Evolutionary conservation across 768 basidiomycete genomes (phyloP).

Genomic region (Collybia nuda): DNA sequence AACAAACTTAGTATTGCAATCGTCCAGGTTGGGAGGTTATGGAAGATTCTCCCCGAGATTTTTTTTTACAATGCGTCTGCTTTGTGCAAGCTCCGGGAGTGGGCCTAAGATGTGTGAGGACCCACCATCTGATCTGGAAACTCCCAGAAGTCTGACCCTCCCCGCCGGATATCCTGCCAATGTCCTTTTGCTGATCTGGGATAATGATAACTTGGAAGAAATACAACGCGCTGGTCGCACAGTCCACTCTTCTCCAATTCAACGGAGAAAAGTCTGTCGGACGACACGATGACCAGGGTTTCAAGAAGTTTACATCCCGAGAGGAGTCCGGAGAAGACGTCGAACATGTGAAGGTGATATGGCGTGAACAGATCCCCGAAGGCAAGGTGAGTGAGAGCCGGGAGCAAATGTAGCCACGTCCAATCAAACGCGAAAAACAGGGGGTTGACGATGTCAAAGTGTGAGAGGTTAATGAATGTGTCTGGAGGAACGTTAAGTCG

Average conservation of each 20-base stretch:
- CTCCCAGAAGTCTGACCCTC: conserved; percentile 29
- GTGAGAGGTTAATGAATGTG: conserved; percentile 22
- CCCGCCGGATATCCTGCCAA: conserved; percentile 23
- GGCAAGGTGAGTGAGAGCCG: conserved; percentile 29
- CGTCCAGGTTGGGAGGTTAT: no score
- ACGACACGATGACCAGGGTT: conserved; percentile 24
- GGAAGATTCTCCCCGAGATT: no score
- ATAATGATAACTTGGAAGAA: conserved; percentile 23
- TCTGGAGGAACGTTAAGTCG: conserved; percentile 2
- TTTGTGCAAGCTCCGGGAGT: no score
- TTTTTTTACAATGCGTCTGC: no score
- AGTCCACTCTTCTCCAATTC: conserved; percentile 14
- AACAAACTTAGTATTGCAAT: no score
- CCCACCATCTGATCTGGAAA: conserved; percentile 10
- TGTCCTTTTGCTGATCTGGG: conserved; percentile 17
- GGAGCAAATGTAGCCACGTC: conserved; percentile 21
- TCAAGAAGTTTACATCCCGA: conserved; percentile 14
- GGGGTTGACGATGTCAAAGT: conserved; percentile 29
- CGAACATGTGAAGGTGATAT: conserved; percentile 15
- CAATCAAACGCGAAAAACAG: conserved; percentile 22
- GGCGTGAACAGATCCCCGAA: conserved; percentile 22
- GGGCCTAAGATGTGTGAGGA: no score
- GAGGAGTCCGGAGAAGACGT: conserved; percentile 18
- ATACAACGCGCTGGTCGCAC: conserved; percentile 22
- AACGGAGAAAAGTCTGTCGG: conserved; percentile 15